phyloP scores from a whole-genome alignment of 148 eudicot species.

The Limonium bicolor region DNA sequence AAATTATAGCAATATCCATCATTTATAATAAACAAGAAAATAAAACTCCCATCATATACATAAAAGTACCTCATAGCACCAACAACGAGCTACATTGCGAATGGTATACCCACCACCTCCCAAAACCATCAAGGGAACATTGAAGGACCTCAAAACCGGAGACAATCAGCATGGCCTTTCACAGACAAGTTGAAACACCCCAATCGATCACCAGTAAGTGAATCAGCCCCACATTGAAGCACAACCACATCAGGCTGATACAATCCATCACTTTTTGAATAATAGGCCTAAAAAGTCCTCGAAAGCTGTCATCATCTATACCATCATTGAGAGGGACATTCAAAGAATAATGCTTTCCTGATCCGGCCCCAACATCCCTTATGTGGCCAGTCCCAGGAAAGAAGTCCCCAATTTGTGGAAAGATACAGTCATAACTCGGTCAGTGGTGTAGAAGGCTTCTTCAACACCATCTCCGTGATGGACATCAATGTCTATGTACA shows the following conservation, averaged over 20 bases:
- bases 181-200: constrained; percentile 93
- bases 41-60: neutral
- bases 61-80: constrained; percentile 86
- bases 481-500: constrained; percentile 79
- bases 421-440: constrained; percentile 93
- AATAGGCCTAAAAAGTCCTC: constrained; percentile 66
- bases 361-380: constrained; percentile 52
- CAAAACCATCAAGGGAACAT: constrained; percentile 87
- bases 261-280: constrained; percentile 82
- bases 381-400: constrained; percentile 94
- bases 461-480: constrained; percentile 98
- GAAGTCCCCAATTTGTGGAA: constrained; percentile 89
- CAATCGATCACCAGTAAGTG: constrained; percentile 83
- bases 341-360: constrained; percentile 73
- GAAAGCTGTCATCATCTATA: constrained; percentile 65
- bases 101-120: constrained; percentile 97
- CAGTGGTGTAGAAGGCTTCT: constrained; percentile 86
- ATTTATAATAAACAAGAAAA: neutral
- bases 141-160: constrained; percentile 80
- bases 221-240: constrained; percentile 95
- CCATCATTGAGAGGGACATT: constrained; percentile 93
- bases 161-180: constrained; percentile 91
- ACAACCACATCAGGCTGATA: constrained; percentile 92
- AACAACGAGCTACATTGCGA: constrained; percentile 93
- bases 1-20: too few species aligned